A percentile compares a stretch with the other conserved stretches of the same genome.
phyloP scores from a whole-genome alignment of 1,284 basidiomycete species.

The Cutaneotrichosporon cutaneum region DNA sequence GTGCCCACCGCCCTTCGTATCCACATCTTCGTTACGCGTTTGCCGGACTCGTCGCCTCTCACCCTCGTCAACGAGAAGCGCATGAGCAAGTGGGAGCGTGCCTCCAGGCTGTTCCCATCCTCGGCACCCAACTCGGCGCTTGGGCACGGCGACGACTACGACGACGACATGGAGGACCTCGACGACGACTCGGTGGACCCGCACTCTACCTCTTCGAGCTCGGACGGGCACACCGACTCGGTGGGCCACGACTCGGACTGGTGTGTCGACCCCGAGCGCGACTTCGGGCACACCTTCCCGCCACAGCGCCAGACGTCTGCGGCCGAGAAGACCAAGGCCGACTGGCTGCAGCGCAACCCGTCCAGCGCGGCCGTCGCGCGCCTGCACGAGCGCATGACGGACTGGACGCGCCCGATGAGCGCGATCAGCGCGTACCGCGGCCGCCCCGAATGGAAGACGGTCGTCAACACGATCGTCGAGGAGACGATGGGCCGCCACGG shows the following conservation, averaged over 20 bases:
- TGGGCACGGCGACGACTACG: conserved; percentile 4
- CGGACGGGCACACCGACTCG: not conserved
- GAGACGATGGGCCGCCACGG: conserved; percentile 30
- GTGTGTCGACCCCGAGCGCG: conserved; percentile 1
- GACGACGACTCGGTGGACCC: conserved; percentile 4
- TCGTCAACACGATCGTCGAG: conserved; percentile 30
- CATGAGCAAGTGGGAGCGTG: conserved; percentile 4
- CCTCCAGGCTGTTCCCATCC: not conserved
- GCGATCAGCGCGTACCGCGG: conserved; percentile 31
- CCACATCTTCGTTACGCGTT: conserved; percentile 46
- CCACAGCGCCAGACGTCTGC: conserved; percentile 11
- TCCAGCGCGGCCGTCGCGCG: conserved; percentile 17
- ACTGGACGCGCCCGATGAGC: conserved; percentile 23
- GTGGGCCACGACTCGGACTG: conserved; percentile 11
- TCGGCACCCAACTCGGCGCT: not conserved
- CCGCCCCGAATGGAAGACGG: conserved; percentile 33
- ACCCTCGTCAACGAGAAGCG: conserved; percentile 27
- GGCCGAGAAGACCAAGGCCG: conserved; percentile 32
- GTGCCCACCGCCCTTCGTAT: conserved; percentile 41
- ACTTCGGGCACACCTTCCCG: not conserved
- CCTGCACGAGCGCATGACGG: conserved; percentile 15
- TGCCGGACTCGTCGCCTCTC: conserved; percentile 38
- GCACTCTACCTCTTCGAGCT: conserved; percentile 4
- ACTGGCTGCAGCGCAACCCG: conserved; percentile 32
- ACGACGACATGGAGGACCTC: conserved; percentile 9